Evolutionary conservation across 2,329 filamentous ascomycete species (phyloP).

Genomic region (Elsinoe arachidis): DNA sequence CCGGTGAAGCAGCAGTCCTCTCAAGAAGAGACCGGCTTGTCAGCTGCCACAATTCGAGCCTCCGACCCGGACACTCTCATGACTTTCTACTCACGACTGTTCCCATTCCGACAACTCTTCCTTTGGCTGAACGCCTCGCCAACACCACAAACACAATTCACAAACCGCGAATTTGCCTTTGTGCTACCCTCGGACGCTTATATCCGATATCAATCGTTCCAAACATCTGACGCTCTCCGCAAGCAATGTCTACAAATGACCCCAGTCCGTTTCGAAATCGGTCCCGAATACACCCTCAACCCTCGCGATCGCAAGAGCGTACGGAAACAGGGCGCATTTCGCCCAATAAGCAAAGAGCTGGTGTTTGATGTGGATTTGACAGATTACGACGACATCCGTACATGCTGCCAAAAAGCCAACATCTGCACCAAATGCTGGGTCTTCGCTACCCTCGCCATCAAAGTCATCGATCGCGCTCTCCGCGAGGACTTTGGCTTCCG

Average conservation of each 20-base stretch:
- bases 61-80: conserved; percentile 80
- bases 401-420: conserved; percentile 85
- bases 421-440: conserved; percentile 94
- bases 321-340: conserved; percentile 71
- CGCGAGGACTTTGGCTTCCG: conserved; percentile 93
- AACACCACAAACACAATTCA: conserved; percentile 77
- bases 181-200: conserved; percentile 90
- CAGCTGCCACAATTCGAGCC: conserved; percentile 21
- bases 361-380: conserved; percentile 99
- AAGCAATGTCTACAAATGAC: conserved; percentile 85
- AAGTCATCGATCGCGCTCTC: conserved; percentile 77
- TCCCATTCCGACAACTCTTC: conserved; percentile 89
- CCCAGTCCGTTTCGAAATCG: conserved; percentile 94
- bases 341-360: conserved; percentile 81
- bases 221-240: conserved; percentile 63
- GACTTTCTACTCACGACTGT: conserved; percentile 90
- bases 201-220: conserved; percentile 78
- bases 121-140: conserved; percentile 97
- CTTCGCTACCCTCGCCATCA: conserved; percentile 97
- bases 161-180: conserved; percentile 90
- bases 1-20: conserved; percentile 36
- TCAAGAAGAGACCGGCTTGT: conserved; percentile 32
- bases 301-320: conserved; percentile 87
- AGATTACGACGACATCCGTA: conserved; percentile 94
- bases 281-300: conserved; percentile 91